Base-by-base conservation (phyloP, 2,329 filamentous ascomycete genomes). In the Sporothrix sp. region DNA sequence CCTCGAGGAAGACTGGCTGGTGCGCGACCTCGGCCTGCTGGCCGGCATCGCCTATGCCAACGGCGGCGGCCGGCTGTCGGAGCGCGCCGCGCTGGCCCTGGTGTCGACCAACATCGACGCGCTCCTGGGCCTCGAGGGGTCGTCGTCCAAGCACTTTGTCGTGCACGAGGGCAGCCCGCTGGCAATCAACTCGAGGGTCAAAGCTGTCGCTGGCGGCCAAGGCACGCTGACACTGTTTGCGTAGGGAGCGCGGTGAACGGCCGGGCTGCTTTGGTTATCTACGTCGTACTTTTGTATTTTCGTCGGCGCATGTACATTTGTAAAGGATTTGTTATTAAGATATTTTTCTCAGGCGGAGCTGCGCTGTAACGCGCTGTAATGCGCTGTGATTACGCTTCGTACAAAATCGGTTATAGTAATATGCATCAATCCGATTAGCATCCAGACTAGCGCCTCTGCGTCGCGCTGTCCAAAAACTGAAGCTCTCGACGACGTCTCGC, bases 121-220 rank as follows among this genome's bases (percentile, higher is more conserved):
- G 54, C 71, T 84, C 10, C 63, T 85, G 11, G 79, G 79, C 0
- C 56, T 76, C 1, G 58, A 61, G 7, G n/a, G 59, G 48, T 18
- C 13, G 3, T 67, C 16, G 38, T 38, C 37, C n/a, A n/a, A n/a
- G 21, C 74, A 84, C 55, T 85, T 83, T 65, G 70, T 82, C 3
- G 69, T 85, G 6, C 79, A 72, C 48, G 81, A 85, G 60, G 80
- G 80, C 0, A 79, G 69, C 57, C 82, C 82, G 18, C 59, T 85
- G 54, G 71, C 80, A 57, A 76, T 83, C 59, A 75, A 73, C 4
- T 71, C 72, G 6, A 65, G 74, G 43, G 70, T 84, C 39, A 71
- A 71, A 60, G 78, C 72, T 10, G 73, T 82, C 13, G 72, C 69
- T 7, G 68, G 67, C 48, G 73, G 73, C 5, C 48, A 61, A 23